Evolutionary conservation across 164 flowering plant genomes (phyloP).

Genomic region (Stephania japonica): DNA sequence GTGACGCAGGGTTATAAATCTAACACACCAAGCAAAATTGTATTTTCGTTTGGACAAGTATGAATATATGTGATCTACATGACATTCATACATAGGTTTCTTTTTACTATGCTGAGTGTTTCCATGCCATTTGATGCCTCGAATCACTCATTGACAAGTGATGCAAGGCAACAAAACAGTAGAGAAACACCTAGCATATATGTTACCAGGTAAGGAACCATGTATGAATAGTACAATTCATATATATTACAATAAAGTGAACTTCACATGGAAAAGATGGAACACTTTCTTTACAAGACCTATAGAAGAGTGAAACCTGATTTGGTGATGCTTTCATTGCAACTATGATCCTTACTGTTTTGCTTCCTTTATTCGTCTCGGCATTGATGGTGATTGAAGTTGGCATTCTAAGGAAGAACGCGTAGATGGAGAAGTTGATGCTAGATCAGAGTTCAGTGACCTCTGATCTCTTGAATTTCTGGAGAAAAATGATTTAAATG

Average conservation of each 20-base stretch:
- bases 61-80: too few species aligned
- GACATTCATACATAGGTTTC: too few species aligned
- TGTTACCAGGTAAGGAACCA: neutral
- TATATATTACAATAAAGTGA: too few species aligned
- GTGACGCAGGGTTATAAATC: too few species aligned
- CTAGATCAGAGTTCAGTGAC: slow-evolving; percentile 33
- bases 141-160: neutral
- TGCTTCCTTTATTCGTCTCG: neutral
- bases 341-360: neutral
- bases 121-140: neutral
- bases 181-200: neutral
- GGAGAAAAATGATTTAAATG: slow-evolving; percentile 33
- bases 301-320: neutral
- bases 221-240: too few species aligned
- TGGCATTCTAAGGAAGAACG: slow-evolving; percentile 18
- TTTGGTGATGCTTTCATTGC: neutral
- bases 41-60: too few species aligned
- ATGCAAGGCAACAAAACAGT: neutral
- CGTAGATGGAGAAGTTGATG: slow-evolving; percentile 24
- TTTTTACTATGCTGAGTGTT: neutral
- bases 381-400: neutral
- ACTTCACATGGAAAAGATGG: too few species aligned
- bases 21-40: too few species aligned
- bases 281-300: too few species aligned
- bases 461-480: slow-evolving; percentile 27